Evolutionary conservation across 1,284 basidiomycete genomes (phyloP), one percentile per base, ranked within the genome.

Genomic region (Rhodotorula sp.): DNA sequence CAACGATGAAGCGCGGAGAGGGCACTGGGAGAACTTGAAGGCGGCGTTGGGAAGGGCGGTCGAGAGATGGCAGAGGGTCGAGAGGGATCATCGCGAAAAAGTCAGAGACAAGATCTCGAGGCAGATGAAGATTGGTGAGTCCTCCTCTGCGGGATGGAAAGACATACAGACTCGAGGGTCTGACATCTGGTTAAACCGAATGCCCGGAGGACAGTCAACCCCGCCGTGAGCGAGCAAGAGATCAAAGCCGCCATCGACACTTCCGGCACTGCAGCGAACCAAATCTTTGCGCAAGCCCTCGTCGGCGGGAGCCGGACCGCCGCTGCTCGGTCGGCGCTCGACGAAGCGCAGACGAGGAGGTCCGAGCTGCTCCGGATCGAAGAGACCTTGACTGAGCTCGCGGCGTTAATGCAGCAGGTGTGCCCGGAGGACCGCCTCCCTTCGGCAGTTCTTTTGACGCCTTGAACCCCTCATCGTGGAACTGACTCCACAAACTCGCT

Each of bases 21-120:
- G 65, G 1, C 71, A 72, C 17, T 69, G 68, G 71, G 71, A 72
- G 37, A 63, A 51, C 12, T 14, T 69, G 33, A 72, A 67, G 65
- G 45, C 49, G 14, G 44, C 42, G 54, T 45, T 72, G 30, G 24
- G 42, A 56, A 45, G 68, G 17, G 55, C 60, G 30, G 55, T 69
- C 20, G 68, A 62, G 56, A 67, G 60, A 44, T 69, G 65, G 49
- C 65, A 62, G 51, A 6, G 46, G 29, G 44, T 65, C 46, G 71
- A 72, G 56, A 62, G 54, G 59, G 59, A 45, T 7, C 68, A 69
- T 29, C 33, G 71, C 33, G 65, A 72, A 12, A 57, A 63, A n/a
- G 66, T 67, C 12, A 59, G 51, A 46, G 68, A 72, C 20, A 55
- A 68, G 56, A 66, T 69, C n/a, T 49, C 49, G 26, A 48, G 70